A percentile compares a stretch with the other conserved stretches of the same genome.
These are phyloP conservation scores for Diplodia intermedia DNA, from an alignment of 2,329 filamentous ascomycete genomes.

Conservation along the genomic window DNA sequence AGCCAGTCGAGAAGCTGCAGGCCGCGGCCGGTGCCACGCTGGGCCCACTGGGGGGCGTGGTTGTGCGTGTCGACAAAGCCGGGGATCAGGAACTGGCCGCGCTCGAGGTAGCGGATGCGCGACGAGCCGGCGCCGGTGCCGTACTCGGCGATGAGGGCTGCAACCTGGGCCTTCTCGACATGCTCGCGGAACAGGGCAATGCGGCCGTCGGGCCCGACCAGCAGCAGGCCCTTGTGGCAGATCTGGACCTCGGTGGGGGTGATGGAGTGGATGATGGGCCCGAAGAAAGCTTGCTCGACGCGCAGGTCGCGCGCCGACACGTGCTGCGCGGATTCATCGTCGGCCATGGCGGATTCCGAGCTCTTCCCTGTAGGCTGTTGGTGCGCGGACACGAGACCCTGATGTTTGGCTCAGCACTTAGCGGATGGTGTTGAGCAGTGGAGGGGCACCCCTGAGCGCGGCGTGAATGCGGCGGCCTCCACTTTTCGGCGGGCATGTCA, in stretches of 20 bases:
- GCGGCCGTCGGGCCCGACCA: conserved; percentile 28
- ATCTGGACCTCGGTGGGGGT: conserved; percentile 30
- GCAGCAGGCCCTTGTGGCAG: conserved; percentile 25
- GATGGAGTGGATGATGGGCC: conserved; percentile 32
- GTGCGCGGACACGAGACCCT: not conserved
- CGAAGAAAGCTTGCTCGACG: conserved; percentile 31
- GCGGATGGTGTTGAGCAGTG: conserved; percentile 23
- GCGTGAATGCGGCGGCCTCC: conserved; percentile 20
- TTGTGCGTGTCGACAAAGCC: conserved; percentile 72
- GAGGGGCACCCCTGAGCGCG: conserved; percentile 29
- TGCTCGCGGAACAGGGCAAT: conserved; percentile 31
- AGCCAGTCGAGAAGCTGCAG: conserved; percentile 61
- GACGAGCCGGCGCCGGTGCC: conserved; percentile 27
- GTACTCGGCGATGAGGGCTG: conserved; percentile 28
- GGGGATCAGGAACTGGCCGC: conserved; percentile 63
- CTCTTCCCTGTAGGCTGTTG: not conserved
- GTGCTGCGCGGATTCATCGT: conserved; percentile 17
- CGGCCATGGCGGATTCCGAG: conserved; percentile 9
- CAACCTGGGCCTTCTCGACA: conserved; percentile 31
- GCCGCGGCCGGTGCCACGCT: conserved; percentile 54
- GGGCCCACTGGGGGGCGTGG: conserved; percentile 66
- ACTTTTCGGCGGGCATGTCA: conserved; percentile 27
- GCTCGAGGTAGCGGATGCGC: conserved; percentile 44
- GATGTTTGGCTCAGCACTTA: conserved; percentile 11
- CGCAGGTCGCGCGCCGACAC: conserved; percentile 30